Conservation (phyloP, 192 early-diverging fungal species). For the Powellomyces hirtus region DNA sequence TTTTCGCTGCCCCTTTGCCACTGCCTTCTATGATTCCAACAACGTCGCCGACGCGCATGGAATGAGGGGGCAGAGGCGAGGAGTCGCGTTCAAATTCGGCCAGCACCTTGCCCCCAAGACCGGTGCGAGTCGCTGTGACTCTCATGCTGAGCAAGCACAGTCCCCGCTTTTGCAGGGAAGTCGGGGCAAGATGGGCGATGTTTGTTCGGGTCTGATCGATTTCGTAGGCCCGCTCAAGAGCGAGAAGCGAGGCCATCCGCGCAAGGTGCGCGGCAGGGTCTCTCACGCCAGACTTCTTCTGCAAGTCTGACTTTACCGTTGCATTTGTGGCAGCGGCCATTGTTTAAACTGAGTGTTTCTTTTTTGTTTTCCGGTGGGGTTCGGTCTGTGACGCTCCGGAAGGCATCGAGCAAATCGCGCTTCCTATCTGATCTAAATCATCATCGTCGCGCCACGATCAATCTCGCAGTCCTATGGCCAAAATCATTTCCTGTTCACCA, state of each 20-base stretch:
- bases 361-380: too few relatives aligned
- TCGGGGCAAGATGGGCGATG: slow-evolving; percentile 21
- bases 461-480: too few relatives aligned
- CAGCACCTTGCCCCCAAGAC: slow-evolving; percentile 21
- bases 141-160: slow-evolving; percentile 12
- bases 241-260: slow-evolving; percentile 1
- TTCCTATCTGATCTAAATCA: too few relatives aligned
- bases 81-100: slow-evolving; percentile 17
- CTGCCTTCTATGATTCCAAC: slow-evolving; percentile 2
- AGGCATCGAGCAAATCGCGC: too few relatives aligned
- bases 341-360: too few relatives aligned
- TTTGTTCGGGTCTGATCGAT: not conserved
- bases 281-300: too few relatives aligned
- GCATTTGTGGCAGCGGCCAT: too few relatives aligned
- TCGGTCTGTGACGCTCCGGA: too few relatives aligned
- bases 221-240: slow-evolving; percentile 7
- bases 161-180: slow-evolving; percentile 15
- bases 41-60: slow-evolving; percentile 15
- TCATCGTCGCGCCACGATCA: too few relatives aligned
- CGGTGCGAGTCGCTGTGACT: slow-evolving; percentile 21
- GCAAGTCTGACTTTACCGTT: too few relatives aligned
- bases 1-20: not conserved
- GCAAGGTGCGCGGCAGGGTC: not conserved
- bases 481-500: too few relatives aligned
- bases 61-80: slow-evolving; percentile 2